These are phyloP conservation scores for Fusarium newnesense DNA, from an alignment of 2,329 filamentous ascomycete species.

Conservation along the genomic window DNA sequence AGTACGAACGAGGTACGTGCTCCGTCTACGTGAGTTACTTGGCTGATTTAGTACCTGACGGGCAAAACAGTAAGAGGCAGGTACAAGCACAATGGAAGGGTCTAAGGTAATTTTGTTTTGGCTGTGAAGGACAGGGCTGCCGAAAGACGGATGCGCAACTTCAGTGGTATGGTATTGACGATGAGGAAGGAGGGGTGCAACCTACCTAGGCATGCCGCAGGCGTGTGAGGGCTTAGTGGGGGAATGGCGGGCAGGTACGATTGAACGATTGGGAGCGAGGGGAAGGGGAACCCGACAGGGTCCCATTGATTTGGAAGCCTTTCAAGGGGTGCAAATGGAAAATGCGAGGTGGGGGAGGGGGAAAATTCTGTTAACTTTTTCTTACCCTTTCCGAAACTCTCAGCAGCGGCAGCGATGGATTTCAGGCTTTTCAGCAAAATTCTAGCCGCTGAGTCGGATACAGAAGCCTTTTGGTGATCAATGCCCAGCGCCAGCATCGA, in stretches of 20 bases:
- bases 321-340: slow-evolving; percentile 21
- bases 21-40: slow-evolving; percentile 28
- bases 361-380: slow-evolving; percentile 37
- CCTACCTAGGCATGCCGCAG: slow-evolving; percentile 28
- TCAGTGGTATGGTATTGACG: slow-evolving; percentile 6
- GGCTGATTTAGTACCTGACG: slow-evolving; percentile 28
- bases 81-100: slow-evolving; percentile 26
- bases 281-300: slow-evolving; percentile 37
- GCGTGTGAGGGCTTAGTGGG: slow-evolving; percentile 40
- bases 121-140: slow-evolving; percentile 31
- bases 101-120: slow-evolving; percentile 4
- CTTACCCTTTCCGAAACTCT: slow-evolving; percentile 14
- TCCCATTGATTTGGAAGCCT: slow-evolving; percentile 16
- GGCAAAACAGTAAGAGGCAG: slow-evolving; percentile 30
- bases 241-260: slow-evolving; percentile 37
- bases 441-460: slow-evolving; percentile 31
- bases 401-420: slow-evolving; percentile 27
- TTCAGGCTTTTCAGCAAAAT: slow-evolving; percentile 23
- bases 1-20: slow-evolving; percentile 37
- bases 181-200: slow-evolving; percentile 40
- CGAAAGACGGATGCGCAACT: slow-evolving; percentile 24
- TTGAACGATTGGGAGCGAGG: slow-evolving; percentile 39
- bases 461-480: slow-evolving; percentile 36
- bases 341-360: slow-evolving; percentile 27
- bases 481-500: slow-evolving; percentile 24